Base-by-base conservation (phyloP, 257 asterid genomes). In the Marsdenia floribunda region DNA sequence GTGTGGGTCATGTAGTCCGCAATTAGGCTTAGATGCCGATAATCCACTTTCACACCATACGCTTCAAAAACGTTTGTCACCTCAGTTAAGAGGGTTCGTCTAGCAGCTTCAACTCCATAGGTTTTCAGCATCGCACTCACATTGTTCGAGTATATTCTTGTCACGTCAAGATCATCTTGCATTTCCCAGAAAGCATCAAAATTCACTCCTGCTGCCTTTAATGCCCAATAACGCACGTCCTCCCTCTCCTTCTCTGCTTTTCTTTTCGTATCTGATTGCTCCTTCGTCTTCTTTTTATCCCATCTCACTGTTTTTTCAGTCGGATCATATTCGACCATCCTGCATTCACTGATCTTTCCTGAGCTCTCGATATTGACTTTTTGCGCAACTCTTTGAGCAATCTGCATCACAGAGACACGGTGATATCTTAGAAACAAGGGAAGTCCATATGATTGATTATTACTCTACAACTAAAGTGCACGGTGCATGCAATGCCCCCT, bases 61-160 rank as follows among this genome's bases (percentile, higher is more conserved):
- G 89, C 91, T 37, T 93, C 96, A 35, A 95, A 95, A 21, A 95
- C 98, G 24, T 89, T 88, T 76, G 84, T 90, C 68, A 95, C 86
- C 88, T 92, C 99, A 79, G 91, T 82, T 68, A 95, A 83, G 59
- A 95, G 66, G 37, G 96, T 85, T 12, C 92, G 94, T 58, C 99
- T 82, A 11, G 99, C 97, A 5, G 96, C 99, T 87, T 95, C 99
- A 4, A 95, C 98, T 18, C 98, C 99, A 35, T 85, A 95, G 0
- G 93, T 90, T 9, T 73, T 78, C 82, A 95, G 70, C 89, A 95
- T 83, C 22, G 96, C 90, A 13, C 83, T 72, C 42, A 95, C 74
- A 57, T 89, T 90, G 70, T 95, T 95, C 11, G 96, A 90, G 75
- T 95, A 95, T 63, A 95, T 75, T 54, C 97, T 88, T 6, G 40